Conservation (phyloP, 176 grass and related monocot species). For the Melocanna baccifera region DNA sequence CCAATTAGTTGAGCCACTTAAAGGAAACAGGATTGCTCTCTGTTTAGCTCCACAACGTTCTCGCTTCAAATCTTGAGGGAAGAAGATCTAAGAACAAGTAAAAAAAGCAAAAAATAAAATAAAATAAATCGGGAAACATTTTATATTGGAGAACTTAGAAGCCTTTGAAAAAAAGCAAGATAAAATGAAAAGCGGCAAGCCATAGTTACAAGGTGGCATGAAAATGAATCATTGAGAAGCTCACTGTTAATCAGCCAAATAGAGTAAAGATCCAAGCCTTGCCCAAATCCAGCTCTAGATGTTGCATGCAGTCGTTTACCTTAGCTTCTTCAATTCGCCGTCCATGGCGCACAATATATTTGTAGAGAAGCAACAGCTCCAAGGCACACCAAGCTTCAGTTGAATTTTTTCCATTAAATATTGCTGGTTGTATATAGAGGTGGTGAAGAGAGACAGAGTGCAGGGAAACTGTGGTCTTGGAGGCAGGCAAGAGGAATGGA, state of each 20-base stretch:
- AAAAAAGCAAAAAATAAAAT: not conserved
- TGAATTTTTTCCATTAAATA: no score
- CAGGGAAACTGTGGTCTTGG: constrained; percentile 29
- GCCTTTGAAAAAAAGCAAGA: not conserved
- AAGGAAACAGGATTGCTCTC: not conserved
- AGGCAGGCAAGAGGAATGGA: constrained; percentile 41
- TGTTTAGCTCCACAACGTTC: not conserved
- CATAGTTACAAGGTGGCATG: not conserved
- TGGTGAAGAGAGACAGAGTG: constrained; percentile 5
- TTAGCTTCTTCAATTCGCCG: constrained; percentile 16
- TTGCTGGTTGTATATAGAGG: constrained; percentile 30
- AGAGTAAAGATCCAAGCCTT: constrained; percentile 13
- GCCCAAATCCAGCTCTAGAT: constrained; percentile 7
- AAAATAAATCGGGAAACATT: not conserved
- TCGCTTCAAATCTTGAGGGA: not conserved
- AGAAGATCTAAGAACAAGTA: not conserved
- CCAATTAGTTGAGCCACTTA: not conserved
- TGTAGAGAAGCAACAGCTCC: constrained; percentile 37
- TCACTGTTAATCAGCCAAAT: not conserved
- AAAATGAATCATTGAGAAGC: constrained; percentile 7
- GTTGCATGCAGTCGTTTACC: constrained; percentile 10
- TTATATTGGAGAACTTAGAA: not conserved
- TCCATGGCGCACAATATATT: constrained; percentile 41
- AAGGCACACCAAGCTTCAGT: constrained; percentile 32
- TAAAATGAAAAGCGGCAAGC: not conserved